Evolutionary conservation across 371 early-diverging fungal species (phyloP).

Genomic region (Apophysomyces ossiformis): DNA sequence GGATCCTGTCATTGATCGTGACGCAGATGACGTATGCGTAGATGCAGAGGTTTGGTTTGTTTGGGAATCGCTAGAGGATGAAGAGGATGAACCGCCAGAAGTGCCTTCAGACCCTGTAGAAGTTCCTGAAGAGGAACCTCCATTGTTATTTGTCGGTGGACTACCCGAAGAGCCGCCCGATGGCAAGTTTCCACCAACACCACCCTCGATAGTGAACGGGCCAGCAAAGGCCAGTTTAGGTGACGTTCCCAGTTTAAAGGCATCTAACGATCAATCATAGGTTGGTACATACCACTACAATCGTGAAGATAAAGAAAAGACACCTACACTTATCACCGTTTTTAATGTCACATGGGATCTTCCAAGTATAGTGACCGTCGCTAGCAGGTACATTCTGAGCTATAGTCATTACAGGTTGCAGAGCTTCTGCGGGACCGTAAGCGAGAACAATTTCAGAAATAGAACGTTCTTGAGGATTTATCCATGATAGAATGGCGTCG

Average conservation of each 20-base stretch:
- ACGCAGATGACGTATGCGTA: neutral
- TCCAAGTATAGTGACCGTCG: conserved; percentile 24
- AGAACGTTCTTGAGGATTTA: conserved; percentile 24
- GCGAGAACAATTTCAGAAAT: conserved; percentile 29
- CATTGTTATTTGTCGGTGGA: neutral
- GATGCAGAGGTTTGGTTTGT: neutral
- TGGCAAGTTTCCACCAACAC: conserved; percentile 27
- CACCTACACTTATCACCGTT: conserved; percentile 35
- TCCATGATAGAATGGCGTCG: conserved; percentile 31
- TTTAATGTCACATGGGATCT: conserved; percentile 28
- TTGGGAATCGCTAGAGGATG: neutral
- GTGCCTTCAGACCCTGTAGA: neutral
- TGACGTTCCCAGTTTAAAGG: conserved; percentile 52
- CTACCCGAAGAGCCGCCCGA: neutral
- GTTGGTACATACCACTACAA: too few relatives aligned
- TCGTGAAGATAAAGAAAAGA: too few relatives aligned
- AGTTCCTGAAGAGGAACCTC: neutral
- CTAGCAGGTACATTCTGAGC: conserved; percentile 28
- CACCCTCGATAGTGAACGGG: conserved; percentile 50
- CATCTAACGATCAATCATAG: conserved; percentile 32
- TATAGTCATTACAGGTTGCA: conserved; percentile 31
- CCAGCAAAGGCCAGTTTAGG: conserved; percentile 57
- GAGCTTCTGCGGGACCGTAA: conserved; percentile 27
- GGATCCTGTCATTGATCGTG: neutral
- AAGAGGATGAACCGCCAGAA: neutral